A percentile compares a stretch with the other conserved stretches of the same genome.
These are phyloP conservation scores for Pythium graminicola DNA, from an alignment of 352 stramenopile species.

Conservation along the genomic window DNA sequence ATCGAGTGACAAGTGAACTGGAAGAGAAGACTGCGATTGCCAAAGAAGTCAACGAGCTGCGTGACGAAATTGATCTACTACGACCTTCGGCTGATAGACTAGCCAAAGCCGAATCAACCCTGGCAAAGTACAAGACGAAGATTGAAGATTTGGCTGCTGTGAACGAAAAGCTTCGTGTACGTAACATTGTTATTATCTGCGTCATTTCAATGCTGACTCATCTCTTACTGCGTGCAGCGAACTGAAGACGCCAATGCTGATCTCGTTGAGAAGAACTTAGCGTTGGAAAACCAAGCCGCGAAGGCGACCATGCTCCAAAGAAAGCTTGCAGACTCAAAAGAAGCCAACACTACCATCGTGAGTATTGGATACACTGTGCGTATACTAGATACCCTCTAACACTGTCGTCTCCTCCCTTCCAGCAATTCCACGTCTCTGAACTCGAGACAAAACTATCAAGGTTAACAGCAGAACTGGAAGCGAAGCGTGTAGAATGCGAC, in stretches of 20 bases:
- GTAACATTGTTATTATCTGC: neutral
- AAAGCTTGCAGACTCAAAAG: conserved; percentile 64
- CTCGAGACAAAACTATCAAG: conserved; percentile 34
- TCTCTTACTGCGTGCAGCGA: conserved; percentile 21
- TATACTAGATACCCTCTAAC: too few species aligned
- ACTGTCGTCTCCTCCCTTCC: too few species aligned
- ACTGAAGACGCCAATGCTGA: conserved; percentile 51
- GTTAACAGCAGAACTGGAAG: conserved; percentile 29
- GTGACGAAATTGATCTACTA: conserved; percentile 68
- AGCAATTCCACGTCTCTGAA: conserved; percentile 65
- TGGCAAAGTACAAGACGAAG: conserved; percentile 67
- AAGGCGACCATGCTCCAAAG: conserved; percentile 48
- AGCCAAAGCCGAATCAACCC: conserved; percentile 34
- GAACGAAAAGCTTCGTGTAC: conserved; percentile 51
- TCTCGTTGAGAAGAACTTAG: conserved; percentile 46
- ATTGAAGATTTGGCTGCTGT: conserved; percentile 50
- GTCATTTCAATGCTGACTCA: neutral
- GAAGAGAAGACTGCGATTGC: conserved; percentile 30
- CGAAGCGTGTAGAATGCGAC: conserved; percentile 27
- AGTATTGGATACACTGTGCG: too few species aligned
- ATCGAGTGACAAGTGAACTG: conserved; percentile 27
- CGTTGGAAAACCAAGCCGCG: conserved; percentile 38
- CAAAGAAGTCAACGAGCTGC: conserved; percentile 32
- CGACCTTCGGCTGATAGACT: conserved; percentile 41
- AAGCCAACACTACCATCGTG: conserved; percentile 55